Evolutionary conservation across 2,329 filamentous ascomycete genomes (phyloP).

Genomic region (Penicillium concentricum): DNA sequence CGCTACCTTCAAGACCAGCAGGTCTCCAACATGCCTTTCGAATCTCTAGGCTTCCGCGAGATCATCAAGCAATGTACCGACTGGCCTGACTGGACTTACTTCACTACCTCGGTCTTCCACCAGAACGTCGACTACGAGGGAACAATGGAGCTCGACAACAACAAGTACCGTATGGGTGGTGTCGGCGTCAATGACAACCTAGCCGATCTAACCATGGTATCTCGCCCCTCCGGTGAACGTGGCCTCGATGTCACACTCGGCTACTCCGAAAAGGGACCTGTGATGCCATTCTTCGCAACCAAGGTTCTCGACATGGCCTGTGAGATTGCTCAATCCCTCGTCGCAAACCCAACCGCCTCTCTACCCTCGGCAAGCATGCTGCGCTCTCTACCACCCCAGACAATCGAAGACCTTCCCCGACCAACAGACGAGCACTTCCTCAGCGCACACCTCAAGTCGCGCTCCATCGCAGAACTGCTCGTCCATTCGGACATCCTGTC

Average conservation of each 20-base stretch:
- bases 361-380: conserved; percentile 36
- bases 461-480: conserved; percentile 40
- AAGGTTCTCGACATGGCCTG: conserved; percentile 43
- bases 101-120: conserved; percentile 43
- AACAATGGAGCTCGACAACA: conserved; percentile 39
- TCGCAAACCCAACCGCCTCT: conserved; percentile 34
- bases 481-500: conserved; percentile 42
- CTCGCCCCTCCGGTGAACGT: conserved; percentile 34
- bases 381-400: conserved; percentile 32
- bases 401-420: conserved; percentile 28
- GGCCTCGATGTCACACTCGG: conserved; percentile 38
- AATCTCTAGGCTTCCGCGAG: conserved; percentile 56
- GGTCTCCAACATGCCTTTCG: conserved; percentile 55
- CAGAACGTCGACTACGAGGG: conserved; percentile 39
- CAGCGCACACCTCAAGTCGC: conserved; percentile 37
- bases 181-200: conserved; percentile 42
- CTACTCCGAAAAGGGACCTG: conserved; percentile 39
- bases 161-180: conserved; percentile 40
- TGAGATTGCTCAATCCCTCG: conserved; percentile 37
- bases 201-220: conserved; percentile 41
- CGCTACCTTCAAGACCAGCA: conserved; percentile 58
- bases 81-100: conserved; percentile 43
- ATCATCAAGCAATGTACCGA: conserved; percentile 49
- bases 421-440: conserved; percentile 34
- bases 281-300: conserved; percentile 33